Evolutionary conservation across 371 early-diverging fungal species (phyloP).

Genomic region (Mortierella sp.): DNA sequence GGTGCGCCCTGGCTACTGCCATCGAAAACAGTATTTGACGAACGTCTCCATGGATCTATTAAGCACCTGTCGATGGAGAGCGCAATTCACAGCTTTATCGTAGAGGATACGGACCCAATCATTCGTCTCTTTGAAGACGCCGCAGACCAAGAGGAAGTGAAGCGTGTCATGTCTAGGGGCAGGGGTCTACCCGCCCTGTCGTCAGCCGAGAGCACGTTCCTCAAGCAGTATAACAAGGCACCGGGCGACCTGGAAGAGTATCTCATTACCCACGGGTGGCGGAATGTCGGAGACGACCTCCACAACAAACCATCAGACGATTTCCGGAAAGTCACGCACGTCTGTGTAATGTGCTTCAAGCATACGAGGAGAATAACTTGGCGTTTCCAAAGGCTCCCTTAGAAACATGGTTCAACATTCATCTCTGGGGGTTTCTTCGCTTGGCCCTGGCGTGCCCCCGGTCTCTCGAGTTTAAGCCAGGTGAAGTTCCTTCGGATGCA

Average conservation of each 20-base stretch:
- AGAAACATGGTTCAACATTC: constrained; percentile 21
- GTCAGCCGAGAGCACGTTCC: constrained; percentile 14
- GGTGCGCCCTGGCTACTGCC: constrained; percentile 19
- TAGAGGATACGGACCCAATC: constrained; percentile 18
- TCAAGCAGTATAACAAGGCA: constrained; percentile 18
- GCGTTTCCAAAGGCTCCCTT: constrained; percentile 6
- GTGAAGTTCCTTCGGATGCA: constrained; percentile 20
- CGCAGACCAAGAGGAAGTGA: constrained; percentile 16
- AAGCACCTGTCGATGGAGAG: constrained; percentile 18
- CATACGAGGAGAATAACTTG: constrained; percentile 11
- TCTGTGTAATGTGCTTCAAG: constrained; percentile 13
- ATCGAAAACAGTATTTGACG: constrained; percentile 23
- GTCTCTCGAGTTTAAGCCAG: constrained; percentile 14
- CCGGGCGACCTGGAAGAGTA: constrained; percentile 16
- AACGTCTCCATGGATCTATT: constrained; percentile 6
- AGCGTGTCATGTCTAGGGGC: constrained; percentile 14
- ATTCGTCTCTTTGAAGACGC: constrained; percentile 16
- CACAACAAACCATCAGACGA: constrained; percentile 26
- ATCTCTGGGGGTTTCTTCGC: constrained; percentile 19
- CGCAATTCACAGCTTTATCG: constrained; percentile 24
- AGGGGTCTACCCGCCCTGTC: constrained; percentile 20
- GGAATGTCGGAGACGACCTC: constrained; percentile 16
- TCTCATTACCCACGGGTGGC: constrained; percentile 12
- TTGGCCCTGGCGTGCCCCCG: constrained; percentile 9
- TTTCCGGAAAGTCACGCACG: constrained; percentile 19